Conservation (phyloP, 2,329 filamentous ascomycete species). For the Pseudogymnoascus sp. region DNA sequence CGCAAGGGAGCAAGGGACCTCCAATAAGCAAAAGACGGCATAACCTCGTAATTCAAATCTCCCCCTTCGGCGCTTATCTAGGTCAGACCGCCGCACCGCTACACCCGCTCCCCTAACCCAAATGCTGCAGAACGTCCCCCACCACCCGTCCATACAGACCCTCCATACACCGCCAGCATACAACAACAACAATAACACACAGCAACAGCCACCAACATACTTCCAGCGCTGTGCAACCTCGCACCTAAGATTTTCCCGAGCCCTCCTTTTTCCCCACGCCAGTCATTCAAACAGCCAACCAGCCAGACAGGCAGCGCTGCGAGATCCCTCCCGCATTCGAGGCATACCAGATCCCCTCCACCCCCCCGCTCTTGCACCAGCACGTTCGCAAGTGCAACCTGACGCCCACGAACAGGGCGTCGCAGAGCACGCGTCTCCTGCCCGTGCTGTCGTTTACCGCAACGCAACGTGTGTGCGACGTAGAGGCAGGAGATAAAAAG, state of each 20-base stretch:
- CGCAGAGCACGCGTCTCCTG: not conserved
- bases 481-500: not conserved
- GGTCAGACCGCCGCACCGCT: not conserved
- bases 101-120: slow-evolving; percentile 1
- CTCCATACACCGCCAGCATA: not conserved
- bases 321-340: not conserved
- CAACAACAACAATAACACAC: not conserved
- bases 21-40: not conserved
- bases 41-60: not conserved
- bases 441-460: not conserved
- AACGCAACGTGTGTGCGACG: not conserved
- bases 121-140: not conserved
- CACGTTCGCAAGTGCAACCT: not conserved
- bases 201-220: not conserved
- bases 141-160: not conserved
- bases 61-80: not conserved
- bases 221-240: not conserved
- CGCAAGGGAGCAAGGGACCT: not conserved
- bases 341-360: not conserved
- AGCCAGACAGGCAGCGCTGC: not conserved
- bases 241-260: not conserved
- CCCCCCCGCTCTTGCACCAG: not conserved
- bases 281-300: not conserved
- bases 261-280: not conserved
- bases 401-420: not conserved